Evolutionary conservation across 192 early-diverging fungal genomes (phyloP).

Genomic region (Pilaira anomala): DNA sequence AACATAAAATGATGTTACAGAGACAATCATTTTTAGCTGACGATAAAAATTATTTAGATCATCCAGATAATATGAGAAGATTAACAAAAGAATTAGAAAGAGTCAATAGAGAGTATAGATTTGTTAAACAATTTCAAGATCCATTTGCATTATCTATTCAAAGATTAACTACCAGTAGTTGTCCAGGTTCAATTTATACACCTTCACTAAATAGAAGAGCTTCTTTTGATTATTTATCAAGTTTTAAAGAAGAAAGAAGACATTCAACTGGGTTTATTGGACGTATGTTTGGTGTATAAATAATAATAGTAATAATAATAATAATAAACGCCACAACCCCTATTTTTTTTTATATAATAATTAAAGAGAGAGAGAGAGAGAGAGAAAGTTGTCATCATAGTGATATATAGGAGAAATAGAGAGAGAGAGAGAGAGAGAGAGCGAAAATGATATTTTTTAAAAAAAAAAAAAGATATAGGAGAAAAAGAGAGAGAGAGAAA

Average conservation of each 20-base stretch:
- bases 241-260: constrained; percentile 14
- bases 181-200: constrained; percentile 6
- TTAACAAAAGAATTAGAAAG: constrained; percentile 46
- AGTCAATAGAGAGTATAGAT: constrained; percentile 48
- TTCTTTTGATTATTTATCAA: background rate
- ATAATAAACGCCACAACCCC: constrained; percentile 8
- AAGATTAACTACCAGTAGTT: constrained; percentile 19
- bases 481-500: too few species aligned
- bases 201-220: constrained; percentile 8
- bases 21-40: constrained; percentile 43
- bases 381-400: too few species aligned
- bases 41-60: constrained; percentile 41
- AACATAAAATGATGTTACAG: constrained; percentile 46
- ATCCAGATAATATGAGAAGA: constrained; percentile 40
- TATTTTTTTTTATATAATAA: constrained; percentile 1
- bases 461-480: too few species aligned
- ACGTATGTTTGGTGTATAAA: constrained; percentile 15
- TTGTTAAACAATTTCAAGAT: constrained; percentile 37
- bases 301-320: too few species aligned
- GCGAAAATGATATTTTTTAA: too few species aligned
- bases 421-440: too few species aligned
- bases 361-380: background rate
- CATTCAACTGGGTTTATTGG: constrained; percentile 8
- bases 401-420: too few species aligned
- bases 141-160: constrained; percentile 40